A percentile compares a stretch with the other conserved stretches of the same genome.
Evolutionary conservation across 768 basidiomycete genomes (phyloP).

Genomic region (Postia placenta): DNA sequence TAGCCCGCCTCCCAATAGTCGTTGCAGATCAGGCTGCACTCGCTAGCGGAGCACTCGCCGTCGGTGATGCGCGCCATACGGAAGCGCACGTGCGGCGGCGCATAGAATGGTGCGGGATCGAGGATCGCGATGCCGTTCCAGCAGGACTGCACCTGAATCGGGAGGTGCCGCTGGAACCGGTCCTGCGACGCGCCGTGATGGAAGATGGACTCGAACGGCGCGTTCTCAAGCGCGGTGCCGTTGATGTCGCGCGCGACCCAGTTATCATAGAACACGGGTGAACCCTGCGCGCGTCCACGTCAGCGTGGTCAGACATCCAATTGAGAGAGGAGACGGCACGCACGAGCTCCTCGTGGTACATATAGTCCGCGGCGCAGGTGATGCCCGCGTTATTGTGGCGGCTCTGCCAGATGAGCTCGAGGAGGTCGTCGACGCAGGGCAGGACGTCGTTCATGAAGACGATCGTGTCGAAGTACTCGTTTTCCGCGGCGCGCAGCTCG

Average conservation of each 20-base stretch:
- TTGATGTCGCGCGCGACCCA: slow-evolving; percentile 99
- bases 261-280: slow-evolving; percentile 96
- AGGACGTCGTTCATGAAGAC: slow-evolving; percentile 99
- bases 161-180: slow-evolving; percentile 88
- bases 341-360: slow-evolving; percentile 95
- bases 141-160: slow-evolving; percentile 94
- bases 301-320: not conserved
- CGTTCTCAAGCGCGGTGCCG: slow-evolving; percentile 96
- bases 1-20: slow-evolving; percentile 98
- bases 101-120: slow-evolving; percentile 94
- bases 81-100: slow-evolving; percentile 86
- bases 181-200: slow-evolving; percentile 70
- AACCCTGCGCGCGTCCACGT: slow-evolving; percentile 36
- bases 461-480: slow-evolving; percentile 94
- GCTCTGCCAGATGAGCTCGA: slow-evolving; percentile 97
- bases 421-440: slow-evolving; percentile 94
- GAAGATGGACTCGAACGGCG: slow-evolving; percentile 93
- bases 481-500: slow-evolving; percentile 86
- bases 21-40: slow-evolving; percentile 96
- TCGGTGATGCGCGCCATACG: slow-evolving; percentile 89
- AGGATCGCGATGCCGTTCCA: slow-evolving; percentile 98
- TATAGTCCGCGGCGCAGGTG: slow-evolving; percentile 97
- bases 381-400: slow-evolving; percentile 93
- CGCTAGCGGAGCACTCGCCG: slow-evolving; percentile 89
- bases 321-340: slow-evolving; percentile 20